Percentiles rank a stretch among this genome's conserved stretches.
These are phyloP conservation scores for Lagerstroemia speciosa DNA, from an alignment of 345 rosid genomes.

Conservation along the genomic window DNA sequence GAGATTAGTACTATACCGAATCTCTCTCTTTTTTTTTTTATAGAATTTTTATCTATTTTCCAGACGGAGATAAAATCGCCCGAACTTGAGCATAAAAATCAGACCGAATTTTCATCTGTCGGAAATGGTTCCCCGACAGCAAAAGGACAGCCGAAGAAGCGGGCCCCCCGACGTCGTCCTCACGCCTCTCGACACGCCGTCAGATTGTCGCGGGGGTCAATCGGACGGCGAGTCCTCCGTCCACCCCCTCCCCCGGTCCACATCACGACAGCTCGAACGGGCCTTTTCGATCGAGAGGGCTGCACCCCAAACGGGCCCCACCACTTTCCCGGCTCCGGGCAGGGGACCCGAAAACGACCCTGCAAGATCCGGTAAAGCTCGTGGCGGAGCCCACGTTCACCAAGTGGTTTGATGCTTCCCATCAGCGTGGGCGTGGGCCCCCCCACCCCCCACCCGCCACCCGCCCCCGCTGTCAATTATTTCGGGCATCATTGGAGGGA, in stretches of 20 bases:
- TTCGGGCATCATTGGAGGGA: neutral
- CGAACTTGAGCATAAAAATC: neutral
- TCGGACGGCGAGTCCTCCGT: constrained; percentile 3
- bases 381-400: neutral
- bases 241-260: neutral
- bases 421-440: constrained; percentile 8
- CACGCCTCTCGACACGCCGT: neutral
- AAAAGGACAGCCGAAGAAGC: neutral
- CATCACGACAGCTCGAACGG: neutral
- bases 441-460: constrained; percentile 5
- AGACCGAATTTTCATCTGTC: neutral
- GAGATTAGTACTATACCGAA: too few species aligned
- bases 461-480: neutral
- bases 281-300: neutral
- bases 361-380: constrained; percentile 4
- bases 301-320: neutral
- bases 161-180: neutral
- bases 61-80: neutral
- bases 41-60: too few species aligned
- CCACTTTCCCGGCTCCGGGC: neutral
- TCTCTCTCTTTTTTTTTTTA: too few species aligned
- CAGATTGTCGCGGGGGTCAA: neutral
- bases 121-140: neutral
- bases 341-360: constrained; percentile 19
- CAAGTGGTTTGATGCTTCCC: too few species aligned